These are phyloP conservation scores for Geotrichum candidum DNA, from an alignment of 1,139 yeast species.

Conservation along the genomic window DNA sequence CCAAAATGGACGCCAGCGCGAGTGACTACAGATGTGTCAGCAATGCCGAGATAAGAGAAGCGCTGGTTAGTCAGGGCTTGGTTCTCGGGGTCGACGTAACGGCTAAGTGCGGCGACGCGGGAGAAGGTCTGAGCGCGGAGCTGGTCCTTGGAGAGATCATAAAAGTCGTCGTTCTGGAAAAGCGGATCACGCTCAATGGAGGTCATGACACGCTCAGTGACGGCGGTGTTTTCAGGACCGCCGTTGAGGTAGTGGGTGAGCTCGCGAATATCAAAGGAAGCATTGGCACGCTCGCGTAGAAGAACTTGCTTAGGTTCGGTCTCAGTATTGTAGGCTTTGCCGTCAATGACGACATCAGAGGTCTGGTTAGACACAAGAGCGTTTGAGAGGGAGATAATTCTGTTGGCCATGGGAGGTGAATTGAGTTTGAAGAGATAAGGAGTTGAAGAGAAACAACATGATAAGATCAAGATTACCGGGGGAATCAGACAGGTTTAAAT, in stretches of 20 bases:
- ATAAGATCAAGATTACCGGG: background rate
- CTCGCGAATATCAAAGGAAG: slow-evolving; percentile 40
- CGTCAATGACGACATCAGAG: slow-evolving; percentile 23
- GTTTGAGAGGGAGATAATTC: slow-evolving; percentile 3
- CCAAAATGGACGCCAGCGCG: slow-evolving; percentile 65
- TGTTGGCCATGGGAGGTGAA: background rate
- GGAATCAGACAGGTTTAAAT: no score
- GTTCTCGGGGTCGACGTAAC: slow-evolving; percentile 39
- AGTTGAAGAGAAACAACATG: background rate
- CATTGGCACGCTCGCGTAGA: slow-evolving; percentile 41
- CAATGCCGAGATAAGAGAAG: slow-evolving; percentile 37
- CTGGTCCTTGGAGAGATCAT: slow-evolving; percentile 44
- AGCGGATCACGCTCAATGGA: slow-evolving; percentile 48
- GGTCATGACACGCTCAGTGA: slow-evolving; percentile 41
- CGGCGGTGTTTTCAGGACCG: slow-evolving; percentile 38
- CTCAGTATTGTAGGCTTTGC: slow-evolving; percentile 22
- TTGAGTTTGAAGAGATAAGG: background rate
- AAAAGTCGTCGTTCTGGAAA: slow-evolving; percentile 41
- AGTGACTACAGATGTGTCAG: slow-evolving; percentile 59
- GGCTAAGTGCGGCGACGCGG: slow-evolving; percentile 41
- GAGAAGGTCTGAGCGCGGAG: slow-evolving; percentile 46
- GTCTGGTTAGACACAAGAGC: slow-evolving; percentile 4
- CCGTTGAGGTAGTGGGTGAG: slow-evolving; percentile 48
- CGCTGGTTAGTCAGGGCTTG: slow-evolving; percentile 26
- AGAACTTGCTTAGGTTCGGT: slow-evolving; percentile 22